A percentile compares a stretch with the other conserved stretches of the same genome.
Evolutionary conservation across 345 rosid species (phyloP).

Genomic region (Populus nigra): DNA sequence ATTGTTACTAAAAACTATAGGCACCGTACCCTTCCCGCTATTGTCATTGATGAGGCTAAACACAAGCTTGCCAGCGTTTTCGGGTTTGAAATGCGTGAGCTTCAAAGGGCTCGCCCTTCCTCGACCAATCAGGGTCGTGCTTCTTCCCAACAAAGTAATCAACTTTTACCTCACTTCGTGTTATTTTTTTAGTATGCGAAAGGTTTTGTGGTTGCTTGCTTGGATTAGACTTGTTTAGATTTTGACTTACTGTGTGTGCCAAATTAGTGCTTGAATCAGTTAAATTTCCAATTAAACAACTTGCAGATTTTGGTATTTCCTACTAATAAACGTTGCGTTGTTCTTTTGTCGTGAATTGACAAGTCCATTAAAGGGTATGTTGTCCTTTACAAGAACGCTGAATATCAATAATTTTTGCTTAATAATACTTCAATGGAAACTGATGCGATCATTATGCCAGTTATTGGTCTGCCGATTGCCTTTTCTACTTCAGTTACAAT

Average conservation of each 20-base stretch:
- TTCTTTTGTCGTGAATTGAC: neutral
- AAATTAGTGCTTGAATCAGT: neutral
- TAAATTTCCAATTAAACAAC: neutral
- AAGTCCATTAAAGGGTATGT: neutral
- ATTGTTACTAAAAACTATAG: slow-evolving; percentile 70
- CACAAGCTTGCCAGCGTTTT: slow-evolving; percentile 59
- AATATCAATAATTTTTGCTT: neutral
- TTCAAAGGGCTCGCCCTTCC: slow-evolving; percentile 62
- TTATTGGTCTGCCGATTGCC: neutral
- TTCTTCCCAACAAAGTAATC: slow-evolving; percentile 55
- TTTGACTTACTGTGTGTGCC: neutral
- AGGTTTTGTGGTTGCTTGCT: neutral
- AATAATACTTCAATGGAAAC: neutral
- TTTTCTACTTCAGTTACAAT: neutral
- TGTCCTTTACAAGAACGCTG: neutral
- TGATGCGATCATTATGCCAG: neutral
- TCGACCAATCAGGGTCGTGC: slow-evolving; percentile 44
- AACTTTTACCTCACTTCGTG: neutral
- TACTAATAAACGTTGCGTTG: neutral
- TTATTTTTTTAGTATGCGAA: neutral
- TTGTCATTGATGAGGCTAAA: slow-evolving; percentile 64
- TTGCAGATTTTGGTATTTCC: neutral
- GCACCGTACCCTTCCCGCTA: slow-evolving; percentile 61
- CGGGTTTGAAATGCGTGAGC: slow-evolving; percentile 80
- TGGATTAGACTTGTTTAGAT: neutral